Evolutionary conservation across 140 eudicot species (phyloP), one percentile per base, ranked within the genome.

Genomic region (Stevia rebaudiana): DNA sequence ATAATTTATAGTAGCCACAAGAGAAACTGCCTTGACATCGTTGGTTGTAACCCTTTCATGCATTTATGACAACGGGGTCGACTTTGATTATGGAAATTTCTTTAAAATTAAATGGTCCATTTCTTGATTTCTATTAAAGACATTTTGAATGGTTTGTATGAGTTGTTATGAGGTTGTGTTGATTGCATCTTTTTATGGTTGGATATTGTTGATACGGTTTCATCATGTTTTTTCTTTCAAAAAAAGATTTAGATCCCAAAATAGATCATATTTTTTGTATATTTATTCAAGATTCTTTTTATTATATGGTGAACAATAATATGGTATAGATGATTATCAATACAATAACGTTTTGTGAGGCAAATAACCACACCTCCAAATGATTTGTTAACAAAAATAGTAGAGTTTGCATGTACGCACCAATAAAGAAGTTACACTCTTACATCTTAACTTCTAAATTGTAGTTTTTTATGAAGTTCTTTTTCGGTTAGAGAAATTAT

Each of bases 21-120:
- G 65, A 44, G 61, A 80, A 54, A 75, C 44, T 55, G 28, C 37
- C 44, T 71, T 39, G 69, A 22, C 16, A 67, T 25, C 48, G 42
- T 41, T 60, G 68, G 65, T 52, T 59, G 71, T 35, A 77, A 71
- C 67, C 54, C 68, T 69, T 72, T 68, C 78, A 63, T 48, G 82
- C 76, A 81, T 81, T 81, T 58, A 76, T 81, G 70, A 61, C 63
- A 35, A 55, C 71, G 75, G 86, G 86, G 86, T 63, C 77, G 64
- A 64, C 40, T 36, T 68, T 42, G 60, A 60, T 62, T 76, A 71
- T 71, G 44, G 11, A 51, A 77, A 10, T 36, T 12, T 68, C 68
- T 24, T 74, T 58, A 39, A 35, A 48, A 66, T 19, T 19, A 15
- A 24, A 65, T 77, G 78, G 82, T 71, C 82, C 82, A 77, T 40